Evolutionary conservation across 495 filamentous ascomycete species (phyloP), one percentile per base, ranked within the genome.

Genomic region (Hypoxylon fragiforme): DNA sequence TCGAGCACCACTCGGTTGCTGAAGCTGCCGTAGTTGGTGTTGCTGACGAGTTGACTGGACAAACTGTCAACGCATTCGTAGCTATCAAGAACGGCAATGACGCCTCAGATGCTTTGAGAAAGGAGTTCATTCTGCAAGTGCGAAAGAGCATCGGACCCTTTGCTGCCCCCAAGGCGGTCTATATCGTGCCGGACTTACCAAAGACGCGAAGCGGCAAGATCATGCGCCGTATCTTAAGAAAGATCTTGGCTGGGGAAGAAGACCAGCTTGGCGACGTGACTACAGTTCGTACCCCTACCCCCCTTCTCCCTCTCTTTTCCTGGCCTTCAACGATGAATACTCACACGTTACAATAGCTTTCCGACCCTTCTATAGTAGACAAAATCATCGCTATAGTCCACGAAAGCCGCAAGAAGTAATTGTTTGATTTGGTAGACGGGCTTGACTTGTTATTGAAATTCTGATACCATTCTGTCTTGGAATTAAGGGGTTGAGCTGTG

Each of bases 141-240:
- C 88, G 94, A 63, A 95, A 94, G 78, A 92, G 87, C 36, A 97
- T 98, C 65, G 94, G 94, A 28, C 95, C 94, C 7, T 98, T 98
- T 64, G 94, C 94, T 3, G 91, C 95, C 20, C 95, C 95, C 55
- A 97, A 97, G 77, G 89, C 87, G 8, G 84, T 97, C 44, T 95
- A 84, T 67, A 81, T 94, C 26, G 86, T 97, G 16, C 85, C 90
- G 3, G 92, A 97, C 68, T 80, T 99, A 20, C 94, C 94, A 54
- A 97, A 99, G 83, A 97, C 94, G 34, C 79, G 94, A 54, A 91
- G 87, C 60, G 94, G 94, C 48, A 99, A 99, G 86, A 99, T 97
- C 64, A 97, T 99, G 94, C 82, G 94, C 47, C 85, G 94, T 47
- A 97, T 99, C 71, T 70, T 99, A 73, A 85, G 94, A 50, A 97